These are phyloP conservation scores for Biscogniauxia mediterranea DNA, from an alignment of 2,329 filamentous ascomycete genomes.

Conservation along the genomic window DNA sequence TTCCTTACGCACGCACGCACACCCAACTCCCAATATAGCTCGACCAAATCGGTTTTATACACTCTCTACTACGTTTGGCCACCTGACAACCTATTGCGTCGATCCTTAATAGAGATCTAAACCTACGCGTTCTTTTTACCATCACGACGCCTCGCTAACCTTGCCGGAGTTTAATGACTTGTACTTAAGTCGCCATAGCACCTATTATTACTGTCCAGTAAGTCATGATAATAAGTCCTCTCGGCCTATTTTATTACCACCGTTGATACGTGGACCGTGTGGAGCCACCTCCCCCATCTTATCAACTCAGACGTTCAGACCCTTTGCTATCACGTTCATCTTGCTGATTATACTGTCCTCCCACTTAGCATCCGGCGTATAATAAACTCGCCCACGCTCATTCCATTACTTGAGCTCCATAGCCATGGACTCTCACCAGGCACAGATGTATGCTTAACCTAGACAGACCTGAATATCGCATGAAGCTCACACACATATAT, in stretches of 20 bases:
- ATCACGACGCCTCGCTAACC: slow-evolving; percentile 23
- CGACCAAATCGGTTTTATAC: slow-evolving; percentile 25
- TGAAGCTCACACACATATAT: slow-evolving; percentile 38
- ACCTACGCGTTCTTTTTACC: slow-evolving; percentile 40
- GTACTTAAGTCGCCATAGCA: slow-evolving; percentile 31
- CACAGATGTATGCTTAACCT: slow-evolving; percentile 48
- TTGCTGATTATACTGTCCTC: slow-evolving; percentile 37
- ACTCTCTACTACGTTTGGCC: slow-evolving; percentile 34
- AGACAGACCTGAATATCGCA: slow-evolving; percentile 15
- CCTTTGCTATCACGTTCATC: slow-evolving; percentile 34
- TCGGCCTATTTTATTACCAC: slow-evolving; percentile 37
- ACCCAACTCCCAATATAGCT: slow-evolving; percentile 13
- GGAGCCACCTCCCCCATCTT: slow-evolving; percentile 26
- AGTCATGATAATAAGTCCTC: slow-evolving; percentile 36
- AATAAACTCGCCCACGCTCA: slow-evolving; percentile 36
- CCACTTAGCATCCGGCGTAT: slow-evolving; percentile 36
- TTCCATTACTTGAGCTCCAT: slow-evolving; percentile 34
- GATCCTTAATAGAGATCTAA: slow-evolving; percentile 25
- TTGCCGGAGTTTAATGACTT: slow-evolving; percentile 31
- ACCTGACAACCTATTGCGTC: slow-evolving; percentile 27
- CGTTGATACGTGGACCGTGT: slow-evolving; percentile 32
- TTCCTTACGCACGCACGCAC: slow-evolving; percentile 34
- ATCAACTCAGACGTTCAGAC: slow-evolving; percentile 27
- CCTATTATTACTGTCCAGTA: slow-evolving; percentile 38
- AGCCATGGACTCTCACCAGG: slow-evolving; percentile 52